Evolutionary conservation across 768 basidiomycete genomes (phyloP), one percentile per base, ranked within the genome.

Genomic region (Lactifluus subvellereus): DNA sequence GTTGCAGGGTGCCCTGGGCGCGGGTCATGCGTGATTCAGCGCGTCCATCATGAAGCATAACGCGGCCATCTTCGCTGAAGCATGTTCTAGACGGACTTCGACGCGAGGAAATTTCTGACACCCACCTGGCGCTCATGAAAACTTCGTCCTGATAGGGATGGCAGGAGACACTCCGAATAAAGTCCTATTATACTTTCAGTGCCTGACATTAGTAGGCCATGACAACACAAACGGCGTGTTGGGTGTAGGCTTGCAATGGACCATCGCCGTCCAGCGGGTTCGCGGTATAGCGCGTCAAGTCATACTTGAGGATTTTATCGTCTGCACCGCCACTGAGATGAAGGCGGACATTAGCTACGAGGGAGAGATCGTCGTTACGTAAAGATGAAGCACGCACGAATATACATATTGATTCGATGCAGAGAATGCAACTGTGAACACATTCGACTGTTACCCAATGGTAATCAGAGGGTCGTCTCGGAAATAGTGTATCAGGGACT

Each of bases 391-490:
- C 35, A 76, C 87, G 71, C 63, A 89, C 89, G 84, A 84, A 70
- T 82, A 82, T 47, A 91, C 70, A 69, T 79, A 84, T 56, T 78
- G 79, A 68, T 86, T 87, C 22, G 78, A 78, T 0, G 85, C 79
- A 6, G 89, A 89, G 74, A 91, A 90, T 52, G 81, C 81, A 35
- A 91, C 75, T 18, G 82, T 79, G 71, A 92, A 84, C 40, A 91
- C 80, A 67, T 89, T 90, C 47, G 78, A 79, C 89, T 91, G 27
- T 49, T 30, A 54, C 33, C 13, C 16, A 13, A 40, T 22, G 18
- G 35, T 60, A 48, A 27, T 60, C 35, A 54, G 54, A 42, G 38
- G 61, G 38, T 60, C 6, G 18, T 4, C 6, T 16, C 37, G 38
- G 32, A n/a, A 18, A 20, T 50, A 30, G 40, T 6, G 13, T 35